These are phyloP conservation scores for Ogataea allantospora DNA, from an alignment of 805 yeast genomes.

Conservation along the genomic window DNA sequence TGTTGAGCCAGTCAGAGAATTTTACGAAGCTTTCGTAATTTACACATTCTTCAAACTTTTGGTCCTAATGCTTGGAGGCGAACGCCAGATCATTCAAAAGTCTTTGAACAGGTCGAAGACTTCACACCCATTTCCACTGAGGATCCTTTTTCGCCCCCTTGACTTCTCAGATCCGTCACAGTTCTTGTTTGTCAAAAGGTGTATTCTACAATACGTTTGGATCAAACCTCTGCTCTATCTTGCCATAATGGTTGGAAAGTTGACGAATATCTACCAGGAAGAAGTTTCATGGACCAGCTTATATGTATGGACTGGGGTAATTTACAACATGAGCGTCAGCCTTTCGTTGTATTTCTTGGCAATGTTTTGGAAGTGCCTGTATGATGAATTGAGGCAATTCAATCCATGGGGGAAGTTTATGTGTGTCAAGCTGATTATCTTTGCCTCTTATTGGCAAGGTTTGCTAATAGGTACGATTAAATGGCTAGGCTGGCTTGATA, in stretches of 20 bases:
- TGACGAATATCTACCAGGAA: slow-evolving; percentile 49
- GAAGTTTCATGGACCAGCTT: slow-evolving; percentile 47
- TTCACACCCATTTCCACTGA: slow-evolving; percentile 57
- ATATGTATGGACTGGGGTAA: slow-evolving; percentile 61
- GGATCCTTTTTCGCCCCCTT: slow-evolving; percentile 49
- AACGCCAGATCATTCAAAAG: slow-evolving; percentile 69
- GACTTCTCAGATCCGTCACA: slow-evolving; percentile 87
- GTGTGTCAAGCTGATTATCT: slow-evolving; percentile 89
- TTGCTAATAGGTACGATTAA: slow-evolving; percentile 53
- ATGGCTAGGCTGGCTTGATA: slow-evolving; percentile 43
- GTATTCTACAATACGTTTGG: slow-evolving; percentile 94
- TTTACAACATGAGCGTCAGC: slow-evolving; percentile 80
- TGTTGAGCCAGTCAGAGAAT: slow-evolving; percentile 77
- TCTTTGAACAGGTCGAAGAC: slow-evolving; percentile 66
- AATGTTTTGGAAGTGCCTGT: slow-evolving; percentile 89
- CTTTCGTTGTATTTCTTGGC: slow-evolving; percentile 83
- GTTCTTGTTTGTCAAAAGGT: slow-evolving; percentile 74
- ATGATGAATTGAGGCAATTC: slow-evolving; percentile 70
- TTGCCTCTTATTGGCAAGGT: slow-evolving; percentile 99
- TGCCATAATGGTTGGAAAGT: slow-evolving; percentile 46
- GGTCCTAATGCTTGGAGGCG: slow-evolving; percentile 88
- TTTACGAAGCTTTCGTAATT: slow-evolving; percentile 94
- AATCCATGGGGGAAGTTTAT: slow-evolving; percentile 90
- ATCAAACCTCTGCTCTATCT: slow-evolving; percentile 79
- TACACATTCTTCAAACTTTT: slow-evolving; percentile 86